These are phyloP conservation scores for Kurtzmaniella quercitrusa DNA, from an alignment of 1,139 yeast species.

Conservation along the genomic window DNA sequence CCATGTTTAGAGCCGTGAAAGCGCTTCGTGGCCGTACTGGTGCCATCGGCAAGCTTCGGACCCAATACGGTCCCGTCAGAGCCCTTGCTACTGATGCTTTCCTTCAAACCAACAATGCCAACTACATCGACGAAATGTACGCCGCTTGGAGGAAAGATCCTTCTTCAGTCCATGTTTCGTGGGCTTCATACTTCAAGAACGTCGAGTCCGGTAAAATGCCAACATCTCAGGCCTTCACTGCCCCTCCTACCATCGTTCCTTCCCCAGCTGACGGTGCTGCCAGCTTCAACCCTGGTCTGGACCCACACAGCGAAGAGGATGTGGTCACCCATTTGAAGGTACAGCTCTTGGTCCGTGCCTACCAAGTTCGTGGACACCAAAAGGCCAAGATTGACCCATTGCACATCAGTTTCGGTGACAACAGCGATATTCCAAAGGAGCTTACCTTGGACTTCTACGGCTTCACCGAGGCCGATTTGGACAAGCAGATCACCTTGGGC, in stretches of 20 bases:
- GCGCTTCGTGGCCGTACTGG: slow-evolving; percentile 4
- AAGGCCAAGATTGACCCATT: slow-evolving; percentile 95
- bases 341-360: slow-evolving; percentile 94
- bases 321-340: slow-evolving; percentile 90
- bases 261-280: slow-evolving; percentile 71
- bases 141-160: slow-evolving; percentile 93
- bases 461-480: slow-evolving; percentile 80
- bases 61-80: slow-evolving; percentile 12
- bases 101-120: slow-evolving; percentile 80
- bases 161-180: slow-evolving; percentile 83
- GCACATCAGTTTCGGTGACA: slow-evolving; percentile 80
- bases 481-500: slow-evolving; percentile 83
- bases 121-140: slow-evolving; percentile 97
- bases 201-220: slow-evolving; percentile 67
- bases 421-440: slow-evolving; percentile 67
- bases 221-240: slow-evolving; percentile 72
- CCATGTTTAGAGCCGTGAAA: slow-evolving; percentile 9
- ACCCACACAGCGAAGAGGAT: slow-evolving; percentile 50
- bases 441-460: slow-evolving; percentile 89
- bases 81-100: slow-evolving; percentile 56
- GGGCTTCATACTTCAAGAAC: slow-evolving; percentile 96
- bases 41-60: background rate
- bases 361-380: slow-evolving; percentile 97
- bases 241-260: slow-evolving; percentile 88
- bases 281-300: slow-evolving; percentile 49